Percentiles rank a stretch among this genome's conserved stretches.
These are phyloP conservation scores for Trichoderma koningii DNA, from an alignment of 2,329 filamentous ascomycete genomes.

Conservation along the genomic window DNA sequence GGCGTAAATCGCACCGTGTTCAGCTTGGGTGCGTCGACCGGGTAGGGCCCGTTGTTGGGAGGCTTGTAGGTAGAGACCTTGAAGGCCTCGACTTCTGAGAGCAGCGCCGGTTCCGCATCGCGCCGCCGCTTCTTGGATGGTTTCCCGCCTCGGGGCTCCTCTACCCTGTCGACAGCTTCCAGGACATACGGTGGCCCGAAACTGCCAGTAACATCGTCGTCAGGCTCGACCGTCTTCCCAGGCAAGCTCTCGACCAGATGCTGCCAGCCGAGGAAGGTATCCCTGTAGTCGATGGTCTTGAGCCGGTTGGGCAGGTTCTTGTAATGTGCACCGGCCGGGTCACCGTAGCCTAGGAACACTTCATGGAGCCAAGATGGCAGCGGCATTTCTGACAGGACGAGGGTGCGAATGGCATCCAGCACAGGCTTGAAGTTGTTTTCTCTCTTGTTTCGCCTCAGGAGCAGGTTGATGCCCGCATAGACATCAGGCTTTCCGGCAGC, in stretches of 20 bases:
- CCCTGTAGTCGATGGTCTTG: conserved; percentile 81
- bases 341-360: conserved; percentile 95
- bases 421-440: conserved; percentile 98
- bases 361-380: conserved; percentile 92
- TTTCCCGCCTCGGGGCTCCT: conserved; percentile 54
- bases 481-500: conserved; percentile 71
- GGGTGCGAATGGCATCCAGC: conserved; percentile 83
- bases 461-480: conserved; percentile 81
- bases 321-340: conserved; percentile 85
- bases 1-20: conserved; percentile 89
- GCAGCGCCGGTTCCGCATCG: conserved; percentile 68
- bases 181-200: conserved; percentile 89
- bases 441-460: conserved; percentile 78
- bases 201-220: conserved; percentile 68
- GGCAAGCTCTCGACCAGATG: conserved; percentile 88
- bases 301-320: conserved; percentile 77
- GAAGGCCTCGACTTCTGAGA: conserved; percentile 66
- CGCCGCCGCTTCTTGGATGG: conserved; percentile 85
- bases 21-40: conserved; percentile 75
- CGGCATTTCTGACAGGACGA: conserved; percentile 81
- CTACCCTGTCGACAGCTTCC: conserved; percentile 61
- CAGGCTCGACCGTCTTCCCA: conserved; percentile 81
- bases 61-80: conserved; percentile 89
- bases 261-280: conserved; percentile 95
- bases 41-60: conserved; percentile 86